These are phyloP conservation scores for Suhomyces sp. DNA, from an alignment of 805 yeast species.

Conservation along the genomic window DNA sequence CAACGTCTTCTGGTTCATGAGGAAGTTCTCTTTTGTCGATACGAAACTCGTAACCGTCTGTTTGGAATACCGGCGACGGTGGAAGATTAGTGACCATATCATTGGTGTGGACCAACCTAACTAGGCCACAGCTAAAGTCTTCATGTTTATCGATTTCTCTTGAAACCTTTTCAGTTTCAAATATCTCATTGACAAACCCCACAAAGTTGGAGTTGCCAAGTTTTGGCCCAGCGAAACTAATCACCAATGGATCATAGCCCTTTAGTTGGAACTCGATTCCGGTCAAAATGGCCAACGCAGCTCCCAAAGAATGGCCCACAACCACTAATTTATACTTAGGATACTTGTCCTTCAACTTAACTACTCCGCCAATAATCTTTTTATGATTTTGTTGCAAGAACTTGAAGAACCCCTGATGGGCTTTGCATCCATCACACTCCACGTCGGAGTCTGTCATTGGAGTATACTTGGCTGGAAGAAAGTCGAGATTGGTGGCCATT, in stretches of 20 bases:
- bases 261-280: constrained; percentile 58
- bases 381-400: constrained; percentile 43
- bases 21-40: constrained; percentile 42
- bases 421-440: constrained; percentile 49
- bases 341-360: constrained; percentile 28
- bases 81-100: constrained; percentile 64
- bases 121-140: constrained; percentile 37
- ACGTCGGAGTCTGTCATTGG: constrained; percentile 30
- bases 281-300: constrained; percentile 60
- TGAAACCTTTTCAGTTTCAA: constrained; percentile 34
- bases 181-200: constrained; percentile 50
- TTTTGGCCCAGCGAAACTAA: constrained; percentile 64
- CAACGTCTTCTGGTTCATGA: constrained; percentile 18
- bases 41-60: constrained; percentile 51
- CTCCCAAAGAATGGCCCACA: constrained; percentile 78
- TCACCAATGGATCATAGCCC: constrained; percentile 53
- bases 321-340: constrained; percentile 51
- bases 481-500: constrained; percentile 57
- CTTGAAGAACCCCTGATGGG: constrained; percentile 63
- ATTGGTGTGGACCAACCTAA: constrained; percentile 54
- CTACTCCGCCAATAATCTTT: constrained; percentile 32
- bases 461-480: constrained; percentile 43
- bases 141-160: constrained; percentile 17
- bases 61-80: constrained; percentile 42
- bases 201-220: constrained; percentile 54